phyloP scores from a whole-genome alignment of 2,329 filamentous ascomycete species.

The Trichocomaceae sp. region DNA sequence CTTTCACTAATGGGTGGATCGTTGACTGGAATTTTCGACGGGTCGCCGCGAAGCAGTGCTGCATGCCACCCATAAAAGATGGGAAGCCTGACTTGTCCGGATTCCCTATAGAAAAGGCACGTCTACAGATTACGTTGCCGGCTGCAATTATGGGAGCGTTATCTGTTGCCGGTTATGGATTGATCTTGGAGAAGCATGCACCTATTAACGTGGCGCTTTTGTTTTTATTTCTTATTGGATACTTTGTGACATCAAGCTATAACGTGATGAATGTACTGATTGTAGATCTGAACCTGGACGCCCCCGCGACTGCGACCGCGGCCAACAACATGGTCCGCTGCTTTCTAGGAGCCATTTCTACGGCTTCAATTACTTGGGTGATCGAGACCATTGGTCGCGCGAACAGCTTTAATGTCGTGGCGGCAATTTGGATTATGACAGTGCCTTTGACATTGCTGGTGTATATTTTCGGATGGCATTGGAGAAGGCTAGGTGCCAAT shows the following conservation, averaged over 20 bases:
- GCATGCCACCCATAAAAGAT: too few species aligned
- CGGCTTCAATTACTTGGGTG: constrained; percentile 27
- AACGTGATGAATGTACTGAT: constrained; percentile 32
- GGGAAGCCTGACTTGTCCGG: background rate
- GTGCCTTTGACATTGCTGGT: background rate
- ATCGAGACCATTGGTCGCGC: constrained; percentile 18
- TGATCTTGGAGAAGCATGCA: constrained; percentile 9
- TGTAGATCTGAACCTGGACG: constrained; percentile 32
- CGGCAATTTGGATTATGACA: background rate
- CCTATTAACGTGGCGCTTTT: constrained; percentile 19
- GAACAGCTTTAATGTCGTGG: constrained; percentile 7
- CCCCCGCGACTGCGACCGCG: constrained; percentile 31
- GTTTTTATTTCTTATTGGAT: constrained; percentile 34
- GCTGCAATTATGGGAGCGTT: background rate
- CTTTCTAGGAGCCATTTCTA: constrained; percentile 30
- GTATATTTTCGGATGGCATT: background rate
- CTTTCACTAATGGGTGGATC: constrained; percentile 6
- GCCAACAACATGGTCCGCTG: constrained; percentile 34
- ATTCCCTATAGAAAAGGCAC: constrained; percentile 15
- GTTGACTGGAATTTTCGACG: background rate
- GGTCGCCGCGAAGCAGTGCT: too few species aligned
- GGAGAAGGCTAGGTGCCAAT: background rate
- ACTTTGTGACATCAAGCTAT: constrained; percentile 29
- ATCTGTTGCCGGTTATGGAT: constrained; percentile 13
- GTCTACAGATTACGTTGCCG: constrained; percentile 6